Percentiles rank a stretch among this genome's conserved stretches.
These are phyloP conservation scores for Wickerhamiella hasegawae DNA, from an alignment of 805 yeast species.

Conservation along the genomic window DNA sequence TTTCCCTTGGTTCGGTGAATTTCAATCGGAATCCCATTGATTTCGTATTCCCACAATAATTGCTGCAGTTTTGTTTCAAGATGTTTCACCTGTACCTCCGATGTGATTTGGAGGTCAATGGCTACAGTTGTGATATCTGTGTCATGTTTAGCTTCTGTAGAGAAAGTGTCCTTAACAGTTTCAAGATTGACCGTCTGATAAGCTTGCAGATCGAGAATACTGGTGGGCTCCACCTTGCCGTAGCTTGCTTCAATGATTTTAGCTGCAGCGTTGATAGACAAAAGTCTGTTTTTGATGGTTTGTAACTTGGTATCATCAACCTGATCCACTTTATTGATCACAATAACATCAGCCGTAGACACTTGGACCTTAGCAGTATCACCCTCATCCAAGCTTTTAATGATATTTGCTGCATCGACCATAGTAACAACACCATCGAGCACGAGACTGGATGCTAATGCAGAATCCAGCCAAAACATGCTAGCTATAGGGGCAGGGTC, in stretches of 20 bases:
- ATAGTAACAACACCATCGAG: slow-evolving; percentile 88
- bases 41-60: slow-evolving; percentile 56
- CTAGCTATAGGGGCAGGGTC: slow-evolving; percentile 95
- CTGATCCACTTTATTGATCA: slow-evolving; percentile 66
- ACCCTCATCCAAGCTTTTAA: slow-evolving; percentile 48
- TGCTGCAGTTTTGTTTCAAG: slow-evolving; percentile 53
- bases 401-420: slow-evolving; percentile 48
- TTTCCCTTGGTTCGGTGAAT: slow-evolving; percentile 76
- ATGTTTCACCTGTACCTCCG: slow-evolving; percentile 24
- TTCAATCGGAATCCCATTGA: slow-evolving; percentile 34
- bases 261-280: slow-evolving; percentile 48
- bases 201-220: slow-evolving; percentile 64
- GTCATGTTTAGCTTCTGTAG: slow-evolving; percentile 9
- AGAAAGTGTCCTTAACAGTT: background rate
- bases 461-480: slow-evolving; percentile 97
- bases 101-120: slow-evolving; percentile 29
- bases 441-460: slow-evolving; percentile 64
- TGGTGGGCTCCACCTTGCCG: slow-evolving; percentile 56
- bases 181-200: slow-evolving; percentile 22
- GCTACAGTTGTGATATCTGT: slow-evolving; percentile 34
- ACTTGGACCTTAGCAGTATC: slow-evolving; percentile 74
- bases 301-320: slow-evolving; percentile 19
- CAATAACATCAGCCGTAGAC: slow-evolving; percentile 71
- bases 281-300: slow-evolving; percentile 26
- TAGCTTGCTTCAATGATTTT: slow-evolving; percentile 50